Conservation (phyloP, 2,329 filamentous ascomycete genomes). For the Penicillium sp. region DNA sequence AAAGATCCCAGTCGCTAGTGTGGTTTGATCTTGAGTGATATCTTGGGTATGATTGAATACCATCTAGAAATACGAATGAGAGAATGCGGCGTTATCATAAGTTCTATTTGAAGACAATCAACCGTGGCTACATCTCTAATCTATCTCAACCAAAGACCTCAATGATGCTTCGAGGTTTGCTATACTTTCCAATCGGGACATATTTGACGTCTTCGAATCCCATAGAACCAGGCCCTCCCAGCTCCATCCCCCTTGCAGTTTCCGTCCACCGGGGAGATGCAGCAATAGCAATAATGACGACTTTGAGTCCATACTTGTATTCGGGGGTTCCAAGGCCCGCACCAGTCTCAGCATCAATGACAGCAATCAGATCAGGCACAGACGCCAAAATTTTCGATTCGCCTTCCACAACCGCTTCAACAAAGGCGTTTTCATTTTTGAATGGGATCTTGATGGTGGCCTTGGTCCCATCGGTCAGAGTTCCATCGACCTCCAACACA, state of each 20-base stretch:
- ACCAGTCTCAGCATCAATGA: neutral
- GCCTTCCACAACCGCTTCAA: neutral
- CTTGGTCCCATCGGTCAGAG: neutral
- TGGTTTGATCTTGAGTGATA: neutral
- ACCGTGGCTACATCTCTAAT: neutral
- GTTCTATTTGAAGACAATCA: no score
- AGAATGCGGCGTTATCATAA: no score
- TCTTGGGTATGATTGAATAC: no score
- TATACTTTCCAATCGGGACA: slow-evolving; percentile 20
- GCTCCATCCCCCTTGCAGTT: slow-evolving; percentile 36
- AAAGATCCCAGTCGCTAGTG: neutral
- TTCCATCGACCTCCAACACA: neutral
- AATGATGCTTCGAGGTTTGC: slow-evolving; percentile 23
- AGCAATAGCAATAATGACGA: neutral
- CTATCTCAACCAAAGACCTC: slow-evolving; percentile 14
- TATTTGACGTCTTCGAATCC: slow-evolving; percentile 21
- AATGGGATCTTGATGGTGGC: neutral
- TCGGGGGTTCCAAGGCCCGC: neutral
- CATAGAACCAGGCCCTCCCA: slow-evolving; percentile 39
- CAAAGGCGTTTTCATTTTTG: neutral
- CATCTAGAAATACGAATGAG: no score
- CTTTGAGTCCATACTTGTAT: neutral
- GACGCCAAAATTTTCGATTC: neutral
- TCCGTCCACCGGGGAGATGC: slow-evolving; percentile 7
- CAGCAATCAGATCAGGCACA: neutral